phyloP scores from a whole-genome alignment of 2,329 filamentous ascomycete genomes.

The Didymella arachidicola region DNA sequence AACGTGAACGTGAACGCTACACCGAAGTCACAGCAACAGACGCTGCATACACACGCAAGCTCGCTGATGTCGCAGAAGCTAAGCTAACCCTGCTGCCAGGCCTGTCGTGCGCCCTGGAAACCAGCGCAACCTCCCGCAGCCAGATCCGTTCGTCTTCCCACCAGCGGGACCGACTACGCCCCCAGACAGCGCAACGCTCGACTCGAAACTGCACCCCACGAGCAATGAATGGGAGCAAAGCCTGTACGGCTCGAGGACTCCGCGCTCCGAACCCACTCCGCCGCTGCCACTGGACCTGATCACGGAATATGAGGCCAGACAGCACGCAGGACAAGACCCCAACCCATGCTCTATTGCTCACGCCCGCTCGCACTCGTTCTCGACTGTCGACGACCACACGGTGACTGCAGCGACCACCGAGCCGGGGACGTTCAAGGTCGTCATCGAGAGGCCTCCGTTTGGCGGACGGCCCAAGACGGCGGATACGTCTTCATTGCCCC shows the following conservation, averaged over 20 bases:
- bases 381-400: conserved; percentile 72
- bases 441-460: conserved; percentile 74
- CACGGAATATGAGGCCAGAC: conserved; percentile 11
- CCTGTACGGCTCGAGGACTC: conserved; percentile 45
- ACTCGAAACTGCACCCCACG: conserved; percentile 37
- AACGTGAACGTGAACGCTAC: not conserved
- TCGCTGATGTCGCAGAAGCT: not conserved
- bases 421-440: conserved; percentile 76
- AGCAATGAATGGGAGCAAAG: conserved; percentile 51
- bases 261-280: conserved; percentile 38
- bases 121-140: conserved; percentile 44
- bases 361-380: conserved; percentile 75
- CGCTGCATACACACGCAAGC: not conserved
- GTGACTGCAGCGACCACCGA: conserved; percentile 60
- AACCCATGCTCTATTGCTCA: conserved; percentile 37
- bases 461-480: conserved; percentile 68
- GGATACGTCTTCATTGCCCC: conserved; percentile 61
- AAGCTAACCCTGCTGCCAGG: conserved; percentile 31
- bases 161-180: conserved; percentile 40
- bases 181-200: conserved; percentile 47
- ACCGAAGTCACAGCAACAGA: conserved; percentile 12
- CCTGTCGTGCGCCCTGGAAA: conserved; percentile 48
- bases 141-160: conserved; percentile 51
- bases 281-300: conserved; percentile 28
- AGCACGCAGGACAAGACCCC: conserved; percentile 22